phyloP scores from a whole-genome alignment of 1,139 yeast genomes.

The Hemisphaericaspora xylofermentans region DNA sequence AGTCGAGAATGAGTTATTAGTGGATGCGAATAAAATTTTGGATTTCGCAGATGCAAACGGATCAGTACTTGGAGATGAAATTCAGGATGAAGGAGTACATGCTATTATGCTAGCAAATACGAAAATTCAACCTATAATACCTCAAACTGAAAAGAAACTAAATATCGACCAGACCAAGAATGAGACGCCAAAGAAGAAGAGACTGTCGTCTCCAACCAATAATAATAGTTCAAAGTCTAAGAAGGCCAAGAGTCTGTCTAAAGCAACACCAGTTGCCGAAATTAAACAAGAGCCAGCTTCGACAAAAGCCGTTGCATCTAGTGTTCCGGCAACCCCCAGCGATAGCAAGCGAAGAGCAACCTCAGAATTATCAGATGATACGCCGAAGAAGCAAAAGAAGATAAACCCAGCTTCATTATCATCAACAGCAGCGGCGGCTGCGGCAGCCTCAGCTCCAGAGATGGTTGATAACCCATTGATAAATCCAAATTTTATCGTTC shows the following conservation, averaged over 20 bases:
- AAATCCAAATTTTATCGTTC: constrained; percentile 20
- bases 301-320: constrained; percentile 9
- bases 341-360: constrained; percentile 3
- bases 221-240: not conserved
- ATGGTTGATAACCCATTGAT: constrained; percentile 19
- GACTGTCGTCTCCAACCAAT: constrained; percentile 3
- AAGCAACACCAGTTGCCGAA: not conserved
- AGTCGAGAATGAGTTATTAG: constrained; percentile 69
- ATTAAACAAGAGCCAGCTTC: not conserved
- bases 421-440: too few species aligned
- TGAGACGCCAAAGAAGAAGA: constrained; percentile 5
- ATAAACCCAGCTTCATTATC: not conserved
- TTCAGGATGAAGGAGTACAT: not conserved
- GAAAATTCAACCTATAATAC: constrained; percentile 1
- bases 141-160: constrained; percentile 4
- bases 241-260: not conserved
- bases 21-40: constrained; percentile 61
- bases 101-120: not conserved
- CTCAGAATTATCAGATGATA: constrained; percentile 3
- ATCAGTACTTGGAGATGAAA: constrained; percentile 18
- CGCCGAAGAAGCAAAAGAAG: not conserved
- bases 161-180: not conserved
- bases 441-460: constrained; percentile 1
- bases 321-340: constrained; percentile 5
- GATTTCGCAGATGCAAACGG: constrained; percentile 38